Percentiles rank a stretch among this genome's conserved stretches.
Conservation (phyloP, 148 eudicot species). For the Rhododendron williamsianum region DNA sequence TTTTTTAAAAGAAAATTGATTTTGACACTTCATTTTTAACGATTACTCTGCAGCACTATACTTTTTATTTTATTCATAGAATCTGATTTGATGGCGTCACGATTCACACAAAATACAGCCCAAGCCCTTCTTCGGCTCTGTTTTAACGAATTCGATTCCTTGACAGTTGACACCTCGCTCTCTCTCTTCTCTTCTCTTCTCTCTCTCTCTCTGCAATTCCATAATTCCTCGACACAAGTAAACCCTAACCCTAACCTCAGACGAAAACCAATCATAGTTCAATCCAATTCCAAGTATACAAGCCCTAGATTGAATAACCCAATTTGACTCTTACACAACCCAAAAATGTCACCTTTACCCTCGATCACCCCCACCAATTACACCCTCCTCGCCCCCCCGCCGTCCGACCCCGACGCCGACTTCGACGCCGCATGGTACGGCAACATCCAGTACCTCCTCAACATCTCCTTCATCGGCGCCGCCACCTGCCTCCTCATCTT, state of each 20-base stretch:
- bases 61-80: no score
- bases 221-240: background rate
- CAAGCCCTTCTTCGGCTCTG: background rate
- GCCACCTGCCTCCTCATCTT: constrained; percentile 63
- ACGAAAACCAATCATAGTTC: background rate
- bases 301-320: background rate
- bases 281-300: background rate
- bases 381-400: constrained; percentile 29
- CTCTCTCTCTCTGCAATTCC: background rate
- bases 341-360: constrained; percentile 9
- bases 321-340: background rate
- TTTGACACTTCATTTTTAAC: no score
- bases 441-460: constrained; percentile 79
- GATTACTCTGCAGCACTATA: no score
- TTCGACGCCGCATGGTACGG: constrained; percentile 74
- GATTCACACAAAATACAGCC: background rate
- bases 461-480: constrained; percentile 83
- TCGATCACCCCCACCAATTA: constrained; percentile 8
- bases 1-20: no score
- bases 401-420: constrained; percentile 23
- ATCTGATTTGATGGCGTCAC: no score
- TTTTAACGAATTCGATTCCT: background rate
- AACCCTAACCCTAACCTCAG: constrained; percentile 4
- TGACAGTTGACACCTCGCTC: background rate
- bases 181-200: background rate